These are phyloP conservation scores for Xylaria sp. DNA, from an alignment of 2,329 filamentous ascomycete genomes.

Conservation along the genomic window DNA sequence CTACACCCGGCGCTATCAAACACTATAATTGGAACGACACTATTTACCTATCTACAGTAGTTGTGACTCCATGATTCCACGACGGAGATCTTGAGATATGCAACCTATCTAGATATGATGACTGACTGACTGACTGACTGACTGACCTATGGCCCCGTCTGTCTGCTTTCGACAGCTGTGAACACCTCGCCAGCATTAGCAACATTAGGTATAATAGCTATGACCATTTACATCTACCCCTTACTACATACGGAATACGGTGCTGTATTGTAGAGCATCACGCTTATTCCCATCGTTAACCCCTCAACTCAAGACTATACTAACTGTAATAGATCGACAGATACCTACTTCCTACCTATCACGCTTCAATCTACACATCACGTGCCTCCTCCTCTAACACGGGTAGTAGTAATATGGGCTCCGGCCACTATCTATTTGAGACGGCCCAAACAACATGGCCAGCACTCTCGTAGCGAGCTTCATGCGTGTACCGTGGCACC, in stretches of 20 bases:
- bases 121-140: too few relatives aligned
- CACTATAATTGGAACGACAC: slow-evolving; percentile 5
- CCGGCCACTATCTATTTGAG: slow-evolving; percentile 24
- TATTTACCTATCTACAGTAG: background rate
- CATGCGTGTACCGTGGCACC: slow-evolving; percentile 32
- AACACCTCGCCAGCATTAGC: background rate
- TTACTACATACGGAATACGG: slow-evolving; percentile 1
- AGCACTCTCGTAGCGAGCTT: slow-evolving; percentile 27
- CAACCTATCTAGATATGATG: background rate
- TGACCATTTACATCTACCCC: background rate
- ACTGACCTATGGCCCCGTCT: too few relatives aligned
- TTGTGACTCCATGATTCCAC: background rate
- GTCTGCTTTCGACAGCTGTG: slow-evolving; percentile 5
- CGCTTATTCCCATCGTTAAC: slow-evolving; percentile 11
- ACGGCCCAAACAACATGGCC: slow-evolving; percentile 22
- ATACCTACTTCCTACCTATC: background rate
- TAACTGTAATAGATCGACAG: background rate
- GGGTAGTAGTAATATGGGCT: slow-evolving; percentile 12
- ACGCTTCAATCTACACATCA: slow-evolving; percentile 26
- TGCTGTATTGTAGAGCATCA: background rate
- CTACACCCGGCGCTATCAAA: slow-evolving; percentile 30
- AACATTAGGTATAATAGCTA: background rate
- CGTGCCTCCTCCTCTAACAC: slow-evolving; percentile 27
- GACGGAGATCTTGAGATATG: slow-evolving; percentile 6
- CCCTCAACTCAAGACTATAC: background rate